phyloP scores from a whole-genome alignment of 1,284 basidiomycete species.

The Phellopilus nigrolimitatus region DNA sequence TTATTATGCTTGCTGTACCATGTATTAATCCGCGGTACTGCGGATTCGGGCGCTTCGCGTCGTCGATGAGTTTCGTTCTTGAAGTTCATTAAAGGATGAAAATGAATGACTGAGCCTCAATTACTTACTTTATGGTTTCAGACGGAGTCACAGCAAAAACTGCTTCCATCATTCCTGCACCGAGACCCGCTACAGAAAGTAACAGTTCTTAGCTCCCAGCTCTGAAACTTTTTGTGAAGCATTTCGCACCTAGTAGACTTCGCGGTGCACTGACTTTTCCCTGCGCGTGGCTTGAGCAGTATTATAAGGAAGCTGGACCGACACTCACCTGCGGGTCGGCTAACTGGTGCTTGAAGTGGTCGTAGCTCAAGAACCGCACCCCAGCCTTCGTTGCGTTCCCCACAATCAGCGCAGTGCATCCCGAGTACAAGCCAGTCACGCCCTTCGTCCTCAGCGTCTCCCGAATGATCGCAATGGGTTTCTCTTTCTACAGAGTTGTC shows the following conservation, averaged over 20 bases:
- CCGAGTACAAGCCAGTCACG: conserved; percentile 76
- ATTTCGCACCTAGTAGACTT: conserved; percentile 67
- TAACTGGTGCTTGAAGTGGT: conserved; percentile 84
- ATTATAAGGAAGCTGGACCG: conserved; percentile 3
- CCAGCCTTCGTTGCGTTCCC: conserved; percentile 91
- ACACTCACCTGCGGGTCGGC: conserved; percentile 73
- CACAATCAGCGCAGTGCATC: conserved; percentile 82
- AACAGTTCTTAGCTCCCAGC: conserved; percentile 9
- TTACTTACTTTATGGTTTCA: conserved; percentile 96
- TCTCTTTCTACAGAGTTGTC: conserved; percentile 44
- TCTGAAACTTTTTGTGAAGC: conserved; percentile 4
- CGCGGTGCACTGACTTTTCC: conserved; percentile 85
- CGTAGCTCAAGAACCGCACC: conserved; percentile 93
- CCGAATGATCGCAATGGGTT: conserved; percentile 64
- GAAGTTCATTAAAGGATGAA: conserved; percentile 1
- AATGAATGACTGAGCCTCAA: not conserved
- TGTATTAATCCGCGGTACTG: conserved; percentile 87
- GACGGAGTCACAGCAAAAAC: conserved; percentile 94
- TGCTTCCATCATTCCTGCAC: conserved; percentile 94
- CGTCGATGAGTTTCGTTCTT: conserved; percentile 98
- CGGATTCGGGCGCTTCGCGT: conserved; percentile 80
- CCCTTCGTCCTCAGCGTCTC: conserved; percentile 73
- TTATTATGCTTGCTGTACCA: conserved; percentile 79
- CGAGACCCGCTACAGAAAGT: conserved; percentile 69
- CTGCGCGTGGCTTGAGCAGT: conserved; percentile 36